phyloP scores from a whole-genome alignment of 768 basidiomycete species.

The Lactarius sp. region DNA sequence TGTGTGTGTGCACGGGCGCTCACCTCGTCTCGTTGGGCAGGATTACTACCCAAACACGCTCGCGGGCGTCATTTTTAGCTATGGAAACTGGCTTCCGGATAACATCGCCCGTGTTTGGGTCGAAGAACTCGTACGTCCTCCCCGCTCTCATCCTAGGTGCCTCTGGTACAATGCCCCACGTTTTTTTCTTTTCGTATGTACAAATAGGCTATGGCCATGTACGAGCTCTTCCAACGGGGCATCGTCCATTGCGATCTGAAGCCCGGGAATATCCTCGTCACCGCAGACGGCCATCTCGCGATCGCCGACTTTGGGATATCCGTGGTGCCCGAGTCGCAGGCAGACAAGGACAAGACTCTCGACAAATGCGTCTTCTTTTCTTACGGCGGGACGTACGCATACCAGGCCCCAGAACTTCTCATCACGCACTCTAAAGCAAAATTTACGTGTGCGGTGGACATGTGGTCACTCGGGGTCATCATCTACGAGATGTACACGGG shows the following conservation, averaged over 20 bases:
- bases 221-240: conserved; percentile 37
- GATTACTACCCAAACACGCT: conserved; percentile 22
- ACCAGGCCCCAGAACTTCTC: conserved; percentile 22
- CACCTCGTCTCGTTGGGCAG: not conserved
- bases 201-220: conserved; percentile 21
- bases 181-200: not conserved
- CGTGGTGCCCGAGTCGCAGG: not conserved
- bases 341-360: not conserved
- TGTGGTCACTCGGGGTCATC: conserved; percentile 21
- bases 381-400: conserved; percentile 21
- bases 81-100: not conserved
- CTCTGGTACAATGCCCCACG: not conserved
- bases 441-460: conserved; percentile 20
- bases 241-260: conserved; percentile 49
- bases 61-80: conserved; percentile 3
- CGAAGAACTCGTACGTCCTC: conserved; percentile 16
- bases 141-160: too few species aligned
- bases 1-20: not conserved
- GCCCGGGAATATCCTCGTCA: conserved; percentile 34
- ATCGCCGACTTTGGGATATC: conserved; percentile 25
- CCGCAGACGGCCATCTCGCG: conserved; percentile 20
- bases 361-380: conserved; percentile 1
- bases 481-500: conserved; percentile 17
- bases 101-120: conserved; percentile 4
- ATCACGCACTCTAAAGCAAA: not conserved